Evolutionary conservation across 106 monocot species (phyloP), one percentile per base, ranked within the genome.

Genomic region (Dendrobium huoshanense): DNA sequence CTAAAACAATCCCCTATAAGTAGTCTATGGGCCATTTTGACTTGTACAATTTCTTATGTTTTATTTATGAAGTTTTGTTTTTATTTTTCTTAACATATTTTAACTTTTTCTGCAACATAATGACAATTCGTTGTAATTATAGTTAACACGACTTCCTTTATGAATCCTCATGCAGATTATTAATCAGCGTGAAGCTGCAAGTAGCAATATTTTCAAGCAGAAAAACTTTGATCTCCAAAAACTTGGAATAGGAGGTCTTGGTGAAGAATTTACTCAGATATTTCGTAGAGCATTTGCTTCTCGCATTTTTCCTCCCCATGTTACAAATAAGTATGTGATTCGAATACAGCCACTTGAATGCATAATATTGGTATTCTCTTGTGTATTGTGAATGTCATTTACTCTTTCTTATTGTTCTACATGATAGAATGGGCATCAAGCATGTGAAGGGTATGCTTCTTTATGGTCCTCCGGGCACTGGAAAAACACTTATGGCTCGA

Each of bases 211-310:
- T 79, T 98, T 98, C 79, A 89, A 81, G 58, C 91, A 98, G 10
- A 98, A 98, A 81, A 91, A 98, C 55, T 94, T 98, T 88, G 91
- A 98, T 85, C 91, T 98, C 80, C 84, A 92, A 80, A 94, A 94
- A 78, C 75, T 98, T 80, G 98, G 98, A 29, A 92, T 98, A 78
- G 98, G 98, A 86, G 98, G 98, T 61, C 81, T 98, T 41, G 83
- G 94, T 88, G 89, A 80, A 82, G 94, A 95, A 87, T 98, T 98
- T 78, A 87, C 87, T 33, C 92, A 98, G 75, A 98, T 98, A 51
- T 98, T 98, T 85, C 86, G 94, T 81, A 92, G 98, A 78, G 97
- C 97, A 85, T 98, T 98, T 89, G 97, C 97, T 67, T 98, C 97
- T 73, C 91, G 97, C 77, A 92, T 98, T 84, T 94, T 92, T 80